Evolutionary conservation across 192 early-diverging fungal genomes (phyloP).

Genomic region (Umbelopsis ramanniana): DNA sequence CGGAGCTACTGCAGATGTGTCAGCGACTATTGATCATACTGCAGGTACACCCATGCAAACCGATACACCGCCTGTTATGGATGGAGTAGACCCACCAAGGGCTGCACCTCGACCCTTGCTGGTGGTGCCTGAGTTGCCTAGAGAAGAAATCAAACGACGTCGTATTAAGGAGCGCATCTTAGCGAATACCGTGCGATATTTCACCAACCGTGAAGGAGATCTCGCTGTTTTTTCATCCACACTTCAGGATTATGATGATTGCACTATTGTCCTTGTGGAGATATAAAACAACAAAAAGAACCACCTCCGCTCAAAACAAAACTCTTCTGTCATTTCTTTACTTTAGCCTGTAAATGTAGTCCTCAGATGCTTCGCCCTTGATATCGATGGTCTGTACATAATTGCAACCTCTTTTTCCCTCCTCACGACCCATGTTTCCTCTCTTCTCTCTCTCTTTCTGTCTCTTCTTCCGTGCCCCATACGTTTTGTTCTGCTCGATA

Average conservation of each 20-base stretch:
- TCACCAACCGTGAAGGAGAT: slow-evolving; percentile 54
- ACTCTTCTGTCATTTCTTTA: too few species aligned
- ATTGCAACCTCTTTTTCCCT: neutral
- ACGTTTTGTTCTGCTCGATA: neutral
- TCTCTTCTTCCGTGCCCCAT: neutral
- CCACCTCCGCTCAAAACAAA: too few species aligned
- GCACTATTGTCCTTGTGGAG: slow-evolving; percentile 55
- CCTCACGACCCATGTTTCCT: neutral
- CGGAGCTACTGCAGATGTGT: neutral
- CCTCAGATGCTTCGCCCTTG: neutral
- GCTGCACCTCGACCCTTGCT: slow-evolving; percentile 3
- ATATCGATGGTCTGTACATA: slow-evolving; percentile 17
- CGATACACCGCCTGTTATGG: neutral
- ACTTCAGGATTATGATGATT: slow-evolving; percentile 64
- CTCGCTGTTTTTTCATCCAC: slow-evolving; percentile 52
- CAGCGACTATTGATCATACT: too few species aligned
- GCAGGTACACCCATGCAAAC: neutral
- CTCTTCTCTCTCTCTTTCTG: neutral
- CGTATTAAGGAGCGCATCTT: slow-evolving; percentile 44
- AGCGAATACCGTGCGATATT: slow-evolving; percentile 46
- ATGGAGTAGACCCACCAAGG: neutral
- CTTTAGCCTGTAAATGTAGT: slow-evolving; percentile 16
- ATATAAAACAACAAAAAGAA: slow-evolving; percentile 22
- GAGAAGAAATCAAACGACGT: slow-evolving; percentile 28
- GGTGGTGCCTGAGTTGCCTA: slow-evolving; percentile 24